Evolutionary conservation across 2,329 filamentous ascomycete genomes (phyloP), one percentile per base, ranked within the genome.

Genomic region (Monilinia fructigena): DNA sequence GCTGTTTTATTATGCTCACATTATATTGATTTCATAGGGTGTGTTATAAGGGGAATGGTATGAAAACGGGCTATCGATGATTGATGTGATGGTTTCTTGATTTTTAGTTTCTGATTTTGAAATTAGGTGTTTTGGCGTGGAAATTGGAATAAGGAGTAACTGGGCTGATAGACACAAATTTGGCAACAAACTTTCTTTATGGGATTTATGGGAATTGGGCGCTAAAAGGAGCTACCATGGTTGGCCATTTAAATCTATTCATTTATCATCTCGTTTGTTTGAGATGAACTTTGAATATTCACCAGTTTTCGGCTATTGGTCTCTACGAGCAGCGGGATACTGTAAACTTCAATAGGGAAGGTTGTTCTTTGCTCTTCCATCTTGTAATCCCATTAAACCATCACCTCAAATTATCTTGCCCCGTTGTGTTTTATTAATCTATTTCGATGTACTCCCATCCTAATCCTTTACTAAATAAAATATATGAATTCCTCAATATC

Each of bases 61-160:
- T 20, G 48, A 45, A 68, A 67, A 45, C 50, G 40, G 52, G n/a
- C 20, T 18, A 26, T 68, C 55, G 56, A 67, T 48, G 61, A 65
- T 55, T 11, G 6, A 7, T 42, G 18, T 23, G 5, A 38, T 35
- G n/a, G 5, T 40, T 42, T 42, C 1, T 65, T 55, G 31, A 16
- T 28, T 28, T 45, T 63, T 26, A 3, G 7, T 7, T 20, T n/a
- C 47, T 8, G 35, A n/a, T 20, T 18, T 50, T 26, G 18, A 1
- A 16, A 16, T 26, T 35, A 26, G 53, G 31, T 40, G 12, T 55
- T 23, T 3, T 23, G 20, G 20, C 14, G 20, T 23, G 28, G 12
- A 11, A 2, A 11, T 23, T 38, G 11, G 35, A 55, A 16, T 2
- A 0, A 14, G n/a, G 12, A 14, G 5, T 55, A 12, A 20, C 31